Evolutionary conservation across 2,329 filamentous ascomycete species (phyloP).

Genomic region (Pseudogymnoascus sp.): DNA sequence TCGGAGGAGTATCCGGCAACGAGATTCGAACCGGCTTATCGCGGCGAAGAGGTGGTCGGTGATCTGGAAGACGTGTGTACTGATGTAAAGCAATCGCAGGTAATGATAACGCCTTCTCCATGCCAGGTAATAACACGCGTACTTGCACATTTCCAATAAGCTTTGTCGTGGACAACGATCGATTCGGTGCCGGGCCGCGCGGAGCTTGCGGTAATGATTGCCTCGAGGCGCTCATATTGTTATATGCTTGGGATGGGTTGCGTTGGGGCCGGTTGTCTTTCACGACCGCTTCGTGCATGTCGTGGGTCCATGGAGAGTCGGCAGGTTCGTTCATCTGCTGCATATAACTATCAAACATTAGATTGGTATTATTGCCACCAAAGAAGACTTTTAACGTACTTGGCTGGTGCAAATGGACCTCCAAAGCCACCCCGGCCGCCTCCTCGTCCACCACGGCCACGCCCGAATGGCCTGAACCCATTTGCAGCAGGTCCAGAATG

Average conservation of each 20-base stretch:
- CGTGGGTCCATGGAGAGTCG: conserved; percentile 79
- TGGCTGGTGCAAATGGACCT: conserved; percentile 50
- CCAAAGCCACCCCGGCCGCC: conserved; percentile 50
- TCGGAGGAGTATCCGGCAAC: conserved; percentile 66
- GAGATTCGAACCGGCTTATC: conserved; percentile 96
- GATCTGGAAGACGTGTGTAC: conserved; percentile 89
- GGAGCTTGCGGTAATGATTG: conserved; percentile 31
- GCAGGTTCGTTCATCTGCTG: conserved; percentile 49
- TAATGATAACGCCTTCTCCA: conserved; percentile 63
- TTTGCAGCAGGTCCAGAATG: conserved; percentile 69
- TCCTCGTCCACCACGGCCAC: conserved; percentile 55
- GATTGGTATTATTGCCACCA: conserved; percentile 13
- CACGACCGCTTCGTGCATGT: conserved; percentile 73
- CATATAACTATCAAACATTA: conserved; percentile 31
- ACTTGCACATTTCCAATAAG: conserved; percentile 79
- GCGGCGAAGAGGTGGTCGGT: conserved; percentile 83
- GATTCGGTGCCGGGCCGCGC: conserved; percentile 58
- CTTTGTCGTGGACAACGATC: conserved; percentile 74
- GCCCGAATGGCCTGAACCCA: conserved; percentile 63
- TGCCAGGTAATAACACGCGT: conserved; percentile 68
- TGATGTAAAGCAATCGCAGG: conserved; percentile 74
- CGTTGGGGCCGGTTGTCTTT: conserved; percentile 30
- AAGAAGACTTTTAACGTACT: conserved; percentile 42
- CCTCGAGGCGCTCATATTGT: conserved; percentile 32
- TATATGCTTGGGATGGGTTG: conserved; percentile 19